A percentile compares a stretch with the other conserved stretches of the same genome.
These are phyloP conservation scores for Ophiostoma ulmi DNA, from an alignment of 2,329 filamentous ascomycete species.

Conservation along the genomic window DNA sequence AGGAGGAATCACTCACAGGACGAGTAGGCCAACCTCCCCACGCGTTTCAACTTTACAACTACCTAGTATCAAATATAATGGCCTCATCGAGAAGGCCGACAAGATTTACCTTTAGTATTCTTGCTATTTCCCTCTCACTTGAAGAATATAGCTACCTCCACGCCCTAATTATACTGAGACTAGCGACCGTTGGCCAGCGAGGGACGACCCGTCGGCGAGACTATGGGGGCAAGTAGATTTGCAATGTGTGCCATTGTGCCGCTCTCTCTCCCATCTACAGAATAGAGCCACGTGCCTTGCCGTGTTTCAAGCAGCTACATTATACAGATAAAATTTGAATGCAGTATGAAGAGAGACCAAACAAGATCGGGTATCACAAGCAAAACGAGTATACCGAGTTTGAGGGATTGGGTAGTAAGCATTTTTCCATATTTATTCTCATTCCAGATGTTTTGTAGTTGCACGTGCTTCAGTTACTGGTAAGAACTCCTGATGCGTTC, in stretches of 20 bases:
- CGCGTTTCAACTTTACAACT: neutral
- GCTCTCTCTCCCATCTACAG: neutral
- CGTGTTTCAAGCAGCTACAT: neutral
- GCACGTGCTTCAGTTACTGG: neutral
- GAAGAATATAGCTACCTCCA: neutral
- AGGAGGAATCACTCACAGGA: neutral
- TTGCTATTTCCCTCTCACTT: neutral
- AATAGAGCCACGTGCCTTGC: slow-evolving; percentile 7
- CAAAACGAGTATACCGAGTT: neutral
- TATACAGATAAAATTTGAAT: neutral
- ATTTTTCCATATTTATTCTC: neutral
- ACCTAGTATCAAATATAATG: neutral
- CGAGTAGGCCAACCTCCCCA: neutral
- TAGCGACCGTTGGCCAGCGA: neutral
- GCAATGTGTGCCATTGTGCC: neutral
- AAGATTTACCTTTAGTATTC: neutral
- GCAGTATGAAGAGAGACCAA: neutral
- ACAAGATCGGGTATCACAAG: neutral
- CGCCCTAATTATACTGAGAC: neutral
- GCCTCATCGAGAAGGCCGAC: neutral
- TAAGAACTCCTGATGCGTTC: neutral
- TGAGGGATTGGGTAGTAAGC: neutral
- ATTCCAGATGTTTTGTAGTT: neutral
- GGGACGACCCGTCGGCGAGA: neutral
- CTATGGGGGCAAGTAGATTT: neutral